Evolutionary conservation across 2,329 filamentous ascomycete genomes (phyloP).

Genomic region (Cladosporium colombiae): DNA sequence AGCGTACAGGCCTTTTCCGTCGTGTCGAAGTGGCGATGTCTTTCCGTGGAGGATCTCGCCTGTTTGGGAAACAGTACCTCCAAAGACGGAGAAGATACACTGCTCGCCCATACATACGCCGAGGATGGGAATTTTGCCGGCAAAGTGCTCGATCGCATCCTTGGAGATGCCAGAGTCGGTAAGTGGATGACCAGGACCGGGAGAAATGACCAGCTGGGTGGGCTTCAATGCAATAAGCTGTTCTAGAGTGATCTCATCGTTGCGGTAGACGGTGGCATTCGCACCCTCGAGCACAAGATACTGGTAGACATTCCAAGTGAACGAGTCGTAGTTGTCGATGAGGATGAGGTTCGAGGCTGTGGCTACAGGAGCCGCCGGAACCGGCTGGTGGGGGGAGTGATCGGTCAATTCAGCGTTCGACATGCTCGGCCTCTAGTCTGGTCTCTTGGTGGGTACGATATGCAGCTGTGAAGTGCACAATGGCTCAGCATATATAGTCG

Average conservation of each 20-base stretch:
- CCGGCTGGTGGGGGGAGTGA: slow-evolving; percentile 83
- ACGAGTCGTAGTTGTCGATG: slow-evolving; percentile 99
- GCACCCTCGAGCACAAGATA: slow-evolving; percentile 97
- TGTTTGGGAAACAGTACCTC: slow-evolving; percentile 85
- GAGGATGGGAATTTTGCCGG: slow-evolving; percentile 90
- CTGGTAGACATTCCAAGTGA: slow-evolving; percentile 99
- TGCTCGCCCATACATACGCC: slow-evolving; percentile 99
- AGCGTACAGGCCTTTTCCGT: slow-evolving; percentile 86
- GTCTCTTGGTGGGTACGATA: background rate
- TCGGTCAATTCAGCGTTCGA: slow-evolving; percentile 58
- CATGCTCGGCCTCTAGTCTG: slow-evolving; percentile 25
- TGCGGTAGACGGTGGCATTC: slow-evolving; percentile 79
- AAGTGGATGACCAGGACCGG: slow-evolving; percentile 87
- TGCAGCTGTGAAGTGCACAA: background rate
- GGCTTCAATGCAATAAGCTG: slow-evolving; percentile 81
- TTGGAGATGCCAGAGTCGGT: slow-evolving; percentile 93
- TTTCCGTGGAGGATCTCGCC: slow-evolving; percentile 98
- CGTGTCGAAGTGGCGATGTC: slow-evolving; percentile 86
- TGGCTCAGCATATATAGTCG: background rate
- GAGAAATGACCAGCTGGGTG: slow-evolving; percentile 91
- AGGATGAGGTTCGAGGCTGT: slow-evolving; percentile 88
- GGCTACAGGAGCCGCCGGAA: slow-evolving; percentile 69
- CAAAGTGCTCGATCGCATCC: slow-evolving; percentile 86
- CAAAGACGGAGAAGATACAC: slow-evolving; percentile 93
- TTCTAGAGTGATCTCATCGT: slow-evolving; percentile 85